These are phyloP conservation scores for Talaromyces sp. DNA, from an alignment of 2,329 filamentous ascomycete species.

Conservation along the genomic window DNA sequence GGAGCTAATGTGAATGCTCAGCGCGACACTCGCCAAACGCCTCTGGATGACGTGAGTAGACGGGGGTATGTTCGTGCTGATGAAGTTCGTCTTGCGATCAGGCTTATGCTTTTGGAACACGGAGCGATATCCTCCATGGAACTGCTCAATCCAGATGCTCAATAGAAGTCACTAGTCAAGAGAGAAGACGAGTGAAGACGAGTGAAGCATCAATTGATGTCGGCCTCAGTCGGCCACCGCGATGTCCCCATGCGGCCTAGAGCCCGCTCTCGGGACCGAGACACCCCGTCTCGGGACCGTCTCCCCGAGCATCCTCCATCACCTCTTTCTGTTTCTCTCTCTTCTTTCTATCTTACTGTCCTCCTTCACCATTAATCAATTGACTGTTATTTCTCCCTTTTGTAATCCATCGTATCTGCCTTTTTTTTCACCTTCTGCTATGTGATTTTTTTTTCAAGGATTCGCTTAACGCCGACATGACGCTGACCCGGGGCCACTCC, in stretches of 20 bases:
- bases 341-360: background rate
- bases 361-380: background rate
- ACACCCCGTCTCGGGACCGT: background rate
- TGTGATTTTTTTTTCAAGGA: background rate
- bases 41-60: background rate
- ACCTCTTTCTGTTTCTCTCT: background rate
- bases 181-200: background rate
- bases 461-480: background rate
- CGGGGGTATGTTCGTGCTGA: no score
- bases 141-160: no score
- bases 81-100: no score
- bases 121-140: no score
- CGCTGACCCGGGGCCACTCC: conserved; percentile 23
- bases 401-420: background rate
- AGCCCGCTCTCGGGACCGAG: background rate
- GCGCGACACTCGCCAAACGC: background rate
- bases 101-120: no score
- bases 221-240: no score
- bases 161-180: no score
- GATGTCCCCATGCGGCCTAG: background rate
- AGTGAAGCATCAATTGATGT: background rate
- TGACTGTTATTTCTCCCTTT: background rate
- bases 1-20: background rate
- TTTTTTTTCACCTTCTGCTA: background rate
- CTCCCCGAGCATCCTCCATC: background rate